Base-by-base conservation (phyloP, 805 yeast genomes). In the Yueomyces sinensis region DNA sequence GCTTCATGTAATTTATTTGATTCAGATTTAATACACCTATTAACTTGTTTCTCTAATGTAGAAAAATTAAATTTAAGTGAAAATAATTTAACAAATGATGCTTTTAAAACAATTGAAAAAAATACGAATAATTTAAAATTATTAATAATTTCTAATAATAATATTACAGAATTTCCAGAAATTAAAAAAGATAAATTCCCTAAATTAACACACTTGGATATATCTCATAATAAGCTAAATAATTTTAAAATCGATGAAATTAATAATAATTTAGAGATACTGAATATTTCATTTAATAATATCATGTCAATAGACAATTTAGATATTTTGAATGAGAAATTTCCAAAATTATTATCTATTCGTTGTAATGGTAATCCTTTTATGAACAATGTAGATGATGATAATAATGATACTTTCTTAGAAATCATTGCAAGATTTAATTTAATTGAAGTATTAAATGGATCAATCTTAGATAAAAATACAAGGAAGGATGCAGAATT, bases 401-500 rank as follows among this genome's bases (percentile, higher is more conserved):
- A 11, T 14, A 46, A 41, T 11, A 52, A 49, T 17, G 52, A 49
- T n/a, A 48, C 46, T 25, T 43, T 25, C 46, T 50, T 17, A 44
- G 59, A 30, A n/a, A 42, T 70, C 3, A 62, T 78, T 15, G 76
- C 75, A 1, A 54, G 81, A 18, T 53, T 61, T 29, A 55, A 58
- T 1, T 35, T 40, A 0, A 30, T 78, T 2, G 28, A 32, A 1
- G 56, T 53, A 17, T 54, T 84, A 13, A 75, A 86, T 46, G 94
- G 94, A 1, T 64, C 74, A 0, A 33, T 27, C 0, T 56, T 82
- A 7, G 47, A 59, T 3, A 36, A 31, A 0, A 63, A 55, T 2
- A 80, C 75, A 32, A 61, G 84, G 14, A 42, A 38, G 5, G 80
- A 76, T 42, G 78, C 82, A 1, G 94, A 84, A 50, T 49, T 81